Evolutionary conservation across 495 filamentous ascomycete genomes (phyloP).

Genomic region (Lasiosphaeria miniovina): DNA sequence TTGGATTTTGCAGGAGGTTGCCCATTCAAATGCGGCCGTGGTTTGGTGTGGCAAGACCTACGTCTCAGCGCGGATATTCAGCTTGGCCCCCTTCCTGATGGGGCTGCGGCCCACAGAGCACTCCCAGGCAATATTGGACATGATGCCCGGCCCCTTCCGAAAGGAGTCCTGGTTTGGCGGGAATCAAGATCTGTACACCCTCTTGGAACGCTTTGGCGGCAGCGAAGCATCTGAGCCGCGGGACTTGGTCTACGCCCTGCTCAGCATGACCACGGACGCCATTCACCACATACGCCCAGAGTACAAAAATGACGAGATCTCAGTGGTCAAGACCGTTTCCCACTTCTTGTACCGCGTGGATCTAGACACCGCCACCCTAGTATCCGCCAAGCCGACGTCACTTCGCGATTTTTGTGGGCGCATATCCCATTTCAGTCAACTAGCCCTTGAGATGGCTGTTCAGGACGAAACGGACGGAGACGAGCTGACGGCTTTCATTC

Average conservation of each 20-base stretch:
- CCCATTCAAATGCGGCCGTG: conserved; percentile 9
- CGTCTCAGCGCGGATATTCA: conserved; percentile 28
- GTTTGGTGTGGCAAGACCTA: conserved; percentile 27
- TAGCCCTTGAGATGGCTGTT: neutral
- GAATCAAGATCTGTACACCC: conserved; percentile 24
- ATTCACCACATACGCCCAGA: neutral
- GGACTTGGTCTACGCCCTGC: conserved; percentile 37
- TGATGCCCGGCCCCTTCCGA: conserved; percentile 32
- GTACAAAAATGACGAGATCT: neutral
- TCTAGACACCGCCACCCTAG: neutral
- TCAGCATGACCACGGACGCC: conserved; percentile 28
- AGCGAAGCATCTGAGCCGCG: conserved; percentile 30
- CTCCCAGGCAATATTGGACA: conserved; percentile 36
- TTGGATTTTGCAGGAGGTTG: conserved; percentile 26
- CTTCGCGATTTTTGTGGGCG: neutral
- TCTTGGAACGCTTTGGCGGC: conserved; percentile 28
- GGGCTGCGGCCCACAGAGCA: conserved; percentile 8
- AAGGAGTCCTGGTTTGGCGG: conserved; percentile 30
- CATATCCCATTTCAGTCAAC: neutral
- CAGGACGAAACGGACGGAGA: too few species aligned
- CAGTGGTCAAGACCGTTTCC: conserved; percentile 4
- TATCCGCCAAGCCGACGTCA: neutral
- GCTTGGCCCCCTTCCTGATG: conserved; percentile 25
- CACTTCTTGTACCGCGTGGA: conserved; percentile 3
- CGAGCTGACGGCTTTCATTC: too few species aligned